These are phyloP conservation scores for Candida xiaguanensis DNA, from an alignment of 805 yeast genomes.

Conservation along the genomic window DNA sequence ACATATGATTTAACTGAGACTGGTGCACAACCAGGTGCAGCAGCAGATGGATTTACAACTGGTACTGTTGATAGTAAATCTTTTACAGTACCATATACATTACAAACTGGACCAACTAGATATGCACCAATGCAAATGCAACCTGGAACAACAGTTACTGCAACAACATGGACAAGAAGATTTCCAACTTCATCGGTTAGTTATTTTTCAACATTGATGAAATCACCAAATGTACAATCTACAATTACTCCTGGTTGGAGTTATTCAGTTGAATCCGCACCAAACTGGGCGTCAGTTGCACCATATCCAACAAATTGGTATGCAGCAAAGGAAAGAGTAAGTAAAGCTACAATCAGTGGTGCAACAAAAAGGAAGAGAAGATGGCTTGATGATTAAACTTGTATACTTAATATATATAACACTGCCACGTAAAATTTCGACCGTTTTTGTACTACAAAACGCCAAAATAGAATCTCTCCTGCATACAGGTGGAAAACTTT, in stretches of 20 bases:
- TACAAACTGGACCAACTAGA: constrained; percentile 74
- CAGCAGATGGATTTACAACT: constrained; percentile 29
- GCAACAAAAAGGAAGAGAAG: constrained; percentile 34
- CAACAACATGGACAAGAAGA: constrained; percentile 59
- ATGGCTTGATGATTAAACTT: constrained; percentile 31
- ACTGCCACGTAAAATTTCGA: too few species aligned
- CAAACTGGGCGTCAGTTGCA: constrained; percentile 72
- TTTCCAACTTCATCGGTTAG: constrained; percentile 63
- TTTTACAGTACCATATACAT: constrained; percentile 66
- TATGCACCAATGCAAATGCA: constrained; percentile 93
- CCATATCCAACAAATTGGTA: constrained; percentile 63
- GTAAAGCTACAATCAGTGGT: constrained; percentile 32
- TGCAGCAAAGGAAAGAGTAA: constrained; percentile 54
- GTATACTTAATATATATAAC: neutral
- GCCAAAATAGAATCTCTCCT: neutral
- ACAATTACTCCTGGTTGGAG: constrained; percentile 87
- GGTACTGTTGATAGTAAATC: constrained; percentile 37
- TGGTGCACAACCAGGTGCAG: constrained; percentile 39
- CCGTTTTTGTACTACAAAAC: neutral
- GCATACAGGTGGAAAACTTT: too few species aligned
- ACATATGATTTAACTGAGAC: constrained; percentile 38
- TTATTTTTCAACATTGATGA: constrained; percentile 46
- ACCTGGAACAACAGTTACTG: constrained; percentile 71
- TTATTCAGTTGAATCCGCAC: constrained; percentile 57
- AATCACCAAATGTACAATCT: constrained; percentile 47